Evolutionary conservation across 2,329 filamentous ascomycete genomes (phyloP), one percentile per base, ranked within the genome.

Genomic region (Hawksworthiomyces lignivorus): DNA sequence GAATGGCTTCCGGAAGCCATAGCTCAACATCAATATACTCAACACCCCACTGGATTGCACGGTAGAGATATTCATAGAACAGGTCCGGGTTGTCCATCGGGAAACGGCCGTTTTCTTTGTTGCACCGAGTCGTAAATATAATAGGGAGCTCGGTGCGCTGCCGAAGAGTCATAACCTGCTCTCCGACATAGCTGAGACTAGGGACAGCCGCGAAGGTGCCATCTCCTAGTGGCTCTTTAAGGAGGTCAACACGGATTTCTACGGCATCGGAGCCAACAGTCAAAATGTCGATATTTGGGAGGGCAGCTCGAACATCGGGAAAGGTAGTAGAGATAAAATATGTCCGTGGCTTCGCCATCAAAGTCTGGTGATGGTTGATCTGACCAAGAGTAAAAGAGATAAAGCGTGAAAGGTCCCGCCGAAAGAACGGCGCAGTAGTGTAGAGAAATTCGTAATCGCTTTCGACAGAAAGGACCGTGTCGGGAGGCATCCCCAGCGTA

Each of bases 371-470:
- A 43, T 84, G 82, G 54, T 77, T 82, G 49, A 83, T 81, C 63
- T 92, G 86, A 9, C 87, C 87, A 20, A 92, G 67, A 6, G 84
- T 80, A 56, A 92, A 82, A 6, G 85, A 84, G 20, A 88, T 74
- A 56, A 89, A 92, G 28, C 87, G 77, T 9, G 85, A 78, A 34
- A 92, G 66, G 56, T 92, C 85, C 43, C 85, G 74, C 21, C 86
- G 77, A 48, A 82, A 80, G 58, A 84, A 86, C 1, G 82, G 75
- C 8, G 73, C 70, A 48, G 80, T 75, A 4, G 83, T 85, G 64
- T 92, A 94, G 17, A 94, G 70, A 52, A 90, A 92, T 59, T 94
- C 87, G 63, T 90, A 92, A 62, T 92, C 84, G 64, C 84, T 89
- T 44, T 73, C 62, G 20, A 75, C 67, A 14, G 81, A 87, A 19